A percentile compares a stretch with the other conserved stretches of the same genome.
Conservation (phyloP, 768 basidiomycete species). For the Tricholoma hemisulphureum region DNA sequence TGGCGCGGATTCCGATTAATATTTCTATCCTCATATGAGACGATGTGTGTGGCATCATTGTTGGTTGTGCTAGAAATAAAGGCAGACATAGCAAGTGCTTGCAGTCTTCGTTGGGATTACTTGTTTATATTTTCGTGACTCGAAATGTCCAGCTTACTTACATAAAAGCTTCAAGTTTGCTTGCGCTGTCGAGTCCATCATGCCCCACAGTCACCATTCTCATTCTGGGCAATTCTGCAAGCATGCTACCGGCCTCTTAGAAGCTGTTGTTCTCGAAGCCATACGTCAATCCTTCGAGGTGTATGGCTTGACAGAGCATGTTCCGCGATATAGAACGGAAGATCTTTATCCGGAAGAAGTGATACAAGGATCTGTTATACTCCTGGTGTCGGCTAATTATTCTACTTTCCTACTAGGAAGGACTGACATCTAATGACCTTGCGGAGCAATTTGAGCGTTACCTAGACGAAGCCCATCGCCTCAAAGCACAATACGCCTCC, state of each 20-base stretch:
- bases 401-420: slow-evolving; percentile 46
- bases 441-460: slow-evolving; percentile 68
- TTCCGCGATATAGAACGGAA: slow-evolving; percentile 74
- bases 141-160: no score
- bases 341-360: slow-evolving; percentile 99
- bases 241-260: slow-evolving; percentile 78
- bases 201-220: slow-evolving; percentile 79
- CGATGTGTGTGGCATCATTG: no score
- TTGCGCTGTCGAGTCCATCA: slow-evolving; percentile 10
- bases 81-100: no score
- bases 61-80: no score
- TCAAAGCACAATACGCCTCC: slow-evolving; percentile 61
- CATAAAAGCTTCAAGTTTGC: no score
- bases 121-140: no score
- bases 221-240: slow-evolving; percentile 94
- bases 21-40: no score
- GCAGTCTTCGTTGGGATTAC: no score
- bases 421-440: slow-evolving; percentile 51
- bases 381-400: slow-evolving; percentile 1
- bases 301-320: slow-evolving; percentile 91
- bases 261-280: slow-evolving; percentile 80
- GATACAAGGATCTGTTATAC: slow-evolving; percentile 15
- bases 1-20: no score
- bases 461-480: slow-evolving; percentile 73
- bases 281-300: slow-evolving; percentile 74